phyloP scores from a whole-genome alignment of 768 basidiomycete species.

The Asterophora parasitica region DNA sequence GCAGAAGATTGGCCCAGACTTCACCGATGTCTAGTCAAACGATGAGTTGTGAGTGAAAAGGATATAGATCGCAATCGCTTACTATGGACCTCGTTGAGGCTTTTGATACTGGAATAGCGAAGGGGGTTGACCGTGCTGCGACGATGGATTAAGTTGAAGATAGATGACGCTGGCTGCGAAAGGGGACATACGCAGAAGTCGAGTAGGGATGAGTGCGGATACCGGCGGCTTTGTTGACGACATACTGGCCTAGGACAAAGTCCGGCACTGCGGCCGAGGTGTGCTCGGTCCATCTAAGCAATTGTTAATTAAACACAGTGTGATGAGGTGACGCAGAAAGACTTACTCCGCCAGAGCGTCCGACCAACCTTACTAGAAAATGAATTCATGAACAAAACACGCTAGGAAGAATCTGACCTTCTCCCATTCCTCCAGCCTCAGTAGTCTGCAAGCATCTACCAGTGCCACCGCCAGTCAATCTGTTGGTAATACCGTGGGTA shows the following conservation, averaged over 20 bases:
- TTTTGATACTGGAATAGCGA: slow-evolving; percentile 33
- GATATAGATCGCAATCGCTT: slow-evolving; percentile 10
- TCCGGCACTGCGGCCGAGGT: slow-evolving; percentile 35
- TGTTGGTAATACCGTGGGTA: slow-evolving; percentile 44
- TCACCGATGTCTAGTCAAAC: slow-evolving; percentile 41
- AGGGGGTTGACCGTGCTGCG: slow-evolving; percentile 38
- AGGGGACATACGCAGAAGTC: slow-evolving; percentile 34
- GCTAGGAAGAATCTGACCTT: slow-evolving; percentile 39
- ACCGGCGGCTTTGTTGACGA: slow-evolving; percentile 44
- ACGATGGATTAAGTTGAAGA: neutral
- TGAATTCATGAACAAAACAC: neutral
- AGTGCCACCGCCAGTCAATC: slow-evolving; percentile 49
- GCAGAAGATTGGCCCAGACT: slow-evolving; percentile 42
- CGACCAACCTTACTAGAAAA: slow-evolving; percentile 31
- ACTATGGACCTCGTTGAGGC: slow-evolving; percentile 43
- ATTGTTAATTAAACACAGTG: neutral
- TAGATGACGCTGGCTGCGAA: neutral
- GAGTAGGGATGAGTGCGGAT: slow-evolving; percentile 60
- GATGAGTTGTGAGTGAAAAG: neutral
- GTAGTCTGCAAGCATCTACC: slow-evolving; percentile 57
- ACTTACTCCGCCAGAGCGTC: slow-evolving; percentile 45
- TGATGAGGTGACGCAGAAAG: neutral
- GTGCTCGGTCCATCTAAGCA: slow-evolving; percentile 37
- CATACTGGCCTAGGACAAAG: slow-evolving; percentile 48
- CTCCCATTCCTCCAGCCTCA: slow-evolving; percentile 67